These are phyloP conservation scores for Curvularia sp. DNA, from an alignment of 2,329 filamentous ascomycete genomes.

Conservation along the genomic window DNA sequence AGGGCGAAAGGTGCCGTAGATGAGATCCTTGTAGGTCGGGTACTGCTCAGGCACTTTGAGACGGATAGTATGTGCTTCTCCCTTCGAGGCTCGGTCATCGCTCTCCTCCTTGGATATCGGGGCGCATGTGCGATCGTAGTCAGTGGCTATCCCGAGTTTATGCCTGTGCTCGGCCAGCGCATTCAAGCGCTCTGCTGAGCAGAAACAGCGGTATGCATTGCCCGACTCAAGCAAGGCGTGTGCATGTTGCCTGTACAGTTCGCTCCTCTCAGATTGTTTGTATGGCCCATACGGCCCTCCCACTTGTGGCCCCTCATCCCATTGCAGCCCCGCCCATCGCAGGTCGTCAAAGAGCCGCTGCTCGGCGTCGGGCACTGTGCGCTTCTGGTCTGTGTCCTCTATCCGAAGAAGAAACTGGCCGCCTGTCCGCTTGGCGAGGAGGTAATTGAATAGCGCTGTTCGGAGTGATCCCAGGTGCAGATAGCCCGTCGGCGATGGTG, in stretches of 20 bases:
- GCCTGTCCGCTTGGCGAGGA: conserved; percentile 84
- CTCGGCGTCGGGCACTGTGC: conserved; percentile 82
- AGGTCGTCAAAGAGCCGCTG: conserved; percentile 78
- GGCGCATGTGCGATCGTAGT: conserved; percentile 77
- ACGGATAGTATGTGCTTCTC: conserved; percentile 78
- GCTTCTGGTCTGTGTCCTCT: conserved; percentile 93
- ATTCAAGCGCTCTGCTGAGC: conserved; percentile 74
- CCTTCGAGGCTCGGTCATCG: conserved; percentile 70
- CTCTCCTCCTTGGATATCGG: conserved; percentile 72
- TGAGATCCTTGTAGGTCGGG: conserved; percentile 74
- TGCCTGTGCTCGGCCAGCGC: conserved; percentile 69
- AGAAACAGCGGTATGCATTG: conserved; percentile 93
- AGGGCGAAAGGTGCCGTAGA: conserved; percentile 68
- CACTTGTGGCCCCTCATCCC: conserved; percentile 90
- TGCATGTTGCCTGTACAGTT: conserved; percentile 75
- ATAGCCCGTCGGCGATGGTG: conserved; percentile 93
- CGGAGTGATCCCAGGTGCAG: conserved; percentile 90
- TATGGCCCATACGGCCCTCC: conserved; percentile 84
- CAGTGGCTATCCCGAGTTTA: conserved; percentile 63
- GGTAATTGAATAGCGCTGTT: conserved; percentile 94
- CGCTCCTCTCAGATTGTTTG: conserved; percentile 84
- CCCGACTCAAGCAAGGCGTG: conserved; percentile 72
- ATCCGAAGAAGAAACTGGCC: conserved; percentile 91
- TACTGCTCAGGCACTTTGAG: conserved; percentile 70
- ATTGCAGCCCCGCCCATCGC: conserved; percentile 85